Conservation (phyloP, 2,329 filamentous ascomycete genomes). For the Talaromyces sp. region DNA sequence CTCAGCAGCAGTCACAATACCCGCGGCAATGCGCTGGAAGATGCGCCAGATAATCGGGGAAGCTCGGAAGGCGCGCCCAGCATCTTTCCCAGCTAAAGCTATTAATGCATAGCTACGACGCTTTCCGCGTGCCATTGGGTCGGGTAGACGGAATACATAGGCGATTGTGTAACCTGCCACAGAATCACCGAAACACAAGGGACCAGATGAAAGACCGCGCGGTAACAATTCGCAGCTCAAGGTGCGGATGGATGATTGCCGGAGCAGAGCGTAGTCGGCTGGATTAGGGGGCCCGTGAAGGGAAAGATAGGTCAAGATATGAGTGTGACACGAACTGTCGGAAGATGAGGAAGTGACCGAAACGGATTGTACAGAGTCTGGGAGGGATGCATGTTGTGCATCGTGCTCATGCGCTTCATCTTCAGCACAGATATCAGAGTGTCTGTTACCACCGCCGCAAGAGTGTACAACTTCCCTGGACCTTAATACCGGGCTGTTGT, state of each 20-base stretch:
- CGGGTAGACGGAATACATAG: slow-evolving; percentile 55
- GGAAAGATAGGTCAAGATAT: slow-evolving; percentile 55
- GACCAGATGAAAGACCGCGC: slow-evolving; percentile 51
- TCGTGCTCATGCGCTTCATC: slow-evolving; percentile 28
- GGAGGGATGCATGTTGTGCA: slow-evolving; percentile 35
- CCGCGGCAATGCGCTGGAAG: slow-evolving; percentile 51
- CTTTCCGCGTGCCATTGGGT: slow-evolving; percentile 54
- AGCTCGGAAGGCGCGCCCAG: slow-evolving; percentile 42
- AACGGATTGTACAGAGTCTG: slow-evolving; percentile 36
- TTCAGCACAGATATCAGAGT: slow-evolving; percentile 28
- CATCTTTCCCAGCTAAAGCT: slow-evolving; percentile 52
- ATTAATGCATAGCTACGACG: slow-evolving; percentile 54
- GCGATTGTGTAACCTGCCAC: slow-evolving; percentile 55
- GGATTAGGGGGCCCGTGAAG: slow-evolving; percentile 52
- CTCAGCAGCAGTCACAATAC: slow-evolving; percentile 46
- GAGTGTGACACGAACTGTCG: slow-evolving; percentile 47
- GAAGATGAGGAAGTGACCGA: slow-evolving; percentile 43
- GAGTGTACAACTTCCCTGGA: slow-evolving; percentile 51
- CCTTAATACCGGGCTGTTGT: slow-evolving; percentile 52
- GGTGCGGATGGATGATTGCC: slow-evolving; percentile 54
- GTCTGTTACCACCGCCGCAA: slow-evolving; percentile 34
- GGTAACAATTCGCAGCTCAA: slow-evolving; percentile 54
- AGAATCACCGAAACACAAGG: slow-evolving; percentile 55
- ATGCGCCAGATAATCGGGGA: slow-evolving; percentile 48
- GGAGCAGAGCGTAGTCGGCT: slow-evolving; percentile 50